These are phyloP conservation scores for Cladophialophora psammophila DNA, from an alignment of 2,329 filamentous ascomycete species.

Conservation along the genomic window DNA sequence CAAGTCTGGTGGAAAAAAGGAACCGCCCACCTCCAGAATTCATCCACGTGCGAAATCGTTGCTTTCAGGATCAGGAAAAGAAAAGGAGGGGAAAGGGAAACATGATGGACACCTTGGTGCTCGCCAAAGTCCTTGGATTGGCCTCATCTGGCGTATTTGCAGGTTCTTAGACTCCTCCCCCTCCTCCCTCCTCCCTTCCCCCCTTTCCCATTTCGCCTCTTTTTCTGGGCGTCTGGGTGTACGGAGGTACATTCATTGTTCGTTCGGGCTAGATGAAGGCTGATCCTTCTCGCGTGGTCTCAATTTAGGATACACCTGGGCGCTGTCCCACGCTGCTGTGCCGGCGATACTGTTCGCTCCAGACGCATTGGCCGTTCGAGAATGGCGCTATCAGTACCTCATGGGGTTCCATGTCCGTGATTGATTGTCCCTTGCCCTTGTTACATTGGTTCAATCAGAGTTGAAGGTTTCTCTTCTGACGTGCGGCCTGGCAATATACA, in stretches of 20 bases:
- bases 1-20: too few species aligned
- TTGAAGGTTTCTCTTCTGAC: background rate
- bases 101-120: constrained; percentile 33
- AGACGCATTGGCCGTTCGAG: constrained; percentile 9
- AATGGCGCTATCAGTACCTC: constrained; percentile 33
- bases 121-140: constrained; percentile 31
- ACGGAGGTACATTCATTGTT: background rate
- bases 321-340: constrained; percentile 31
- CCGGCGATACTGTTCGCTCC: constrained; percentile 30
- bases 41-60: background rate
- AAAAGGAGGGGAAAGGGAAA: background rate
- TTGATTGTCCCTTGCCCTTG: background rate
- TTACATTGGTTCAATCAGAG: too few species aligned
- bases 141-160: constrained; percentile 29
- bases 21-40: too few species aligned
- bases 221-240: background rate
- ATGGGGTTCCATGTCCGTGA: constrained; percentile 28
- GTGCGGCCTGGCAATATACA: background rate
- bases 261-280: background rate
- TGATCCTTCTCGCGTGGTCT: background rate
- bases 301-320: constrained; percentile 34
- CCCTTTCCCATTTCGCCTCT: background rate
- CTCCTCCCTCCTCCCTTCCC: background rate
- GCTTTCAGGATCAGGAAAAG: background rate
- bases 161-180: constrained; percentile 7